phyloP scores from a whole-genome alignment of 106 monocot genomes.

The Phalaenopsis equestris region DNA sequence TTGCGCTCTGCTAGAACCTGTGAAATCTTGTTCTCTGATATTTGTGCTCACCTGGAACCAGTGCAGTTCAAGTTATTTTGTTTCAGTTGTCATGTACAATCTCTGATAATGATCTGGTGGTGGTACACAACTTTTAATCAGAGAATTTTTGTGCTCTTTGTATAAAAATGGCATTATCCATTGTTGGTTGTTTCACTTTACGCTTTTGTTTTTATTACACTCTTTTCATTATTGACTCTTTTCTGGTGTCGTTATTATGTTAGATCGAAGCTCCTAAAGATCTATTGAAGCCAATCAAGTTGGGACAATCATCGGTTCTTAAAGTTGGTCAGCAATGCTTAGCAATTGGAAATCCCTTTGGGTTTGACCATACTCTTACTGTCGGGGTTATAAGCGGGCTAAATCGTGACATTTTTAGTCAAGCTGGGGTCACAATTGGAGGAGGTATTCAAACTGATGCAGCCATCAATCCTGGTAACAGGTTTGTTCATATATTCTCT shows the following conservation, averaged over 20 bases:
- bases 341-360: slow-evolving; percentile 97
- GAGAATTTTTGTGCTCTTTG: not conserved
- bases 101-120: not conserved
- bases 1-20: no score
- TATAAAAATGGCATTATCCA: not conserved
- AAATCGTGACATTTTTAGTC: slow-evolving; percentile 90
- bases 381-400: slow-evolving; percentile 91
- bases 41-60: no score
- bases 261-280: slow-evolving; percentile 79
- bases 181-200: not conserved
- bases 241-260: slow-evolving; percentile 10
- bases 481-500: slow-evolving; percentile 24
- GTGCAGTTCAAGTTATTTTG: not conserved
- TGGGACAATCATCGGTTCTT: slow-evolving; percentile 58
- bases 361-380: slow-evolving; percentile 94
- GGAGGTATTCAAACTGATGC: slow-evolving; percentile 98
- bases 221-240: not conserved
- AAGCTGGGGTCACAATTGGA: slow-evolving; percentile 86
- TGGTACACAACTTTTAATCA: not conserved
- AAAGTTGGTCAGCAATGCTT: slow-evolving; percentile 94
- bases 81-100: not conserved
- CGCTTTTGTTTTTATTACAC: not conserved
- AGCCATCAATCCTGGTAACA: slow-evolving; percentile 96
- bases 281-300: slow-evolving; percentile 72
- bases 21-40: no score